Evolutionary conservation across 2,329 filamentous ascomycete genomes (phyloP).

Genomic region (Penicillium freii): DNA sequence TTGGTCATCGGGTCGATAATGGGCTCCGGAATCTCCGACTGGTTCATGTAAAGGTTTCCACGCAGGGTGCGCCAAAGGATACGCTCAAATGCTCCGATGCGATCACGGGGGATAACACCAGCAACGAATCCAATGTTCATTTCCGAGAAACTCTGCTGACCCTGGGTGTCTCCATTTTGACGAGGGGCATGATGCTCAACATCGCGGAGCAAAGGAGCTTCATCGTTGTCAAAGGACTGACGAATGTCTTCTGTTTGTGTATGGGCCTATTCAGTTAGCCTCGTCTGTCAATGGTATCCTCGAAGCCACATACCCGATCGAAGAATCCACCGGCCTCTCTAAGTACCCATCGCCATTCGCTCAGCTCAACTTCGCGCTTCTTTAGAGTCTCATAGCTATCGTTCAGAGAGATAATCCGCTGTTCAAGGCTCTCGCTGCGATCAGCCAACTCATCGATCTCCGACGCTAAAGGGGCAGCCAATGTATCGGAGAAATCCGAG

Average conservation of each 20-base stretch:
- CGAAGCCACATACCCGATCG: slow-evolving; percentile 58
- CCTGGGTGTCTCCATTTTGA: slow-evolving; percentile 62
- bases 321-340: slow-evolving; percentile 97
- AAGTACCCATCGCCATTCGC: slow-evolving; percentile 97
- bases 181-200: slow-evolving; percentile 73
- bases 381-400: slow-evolving; percentile 98
- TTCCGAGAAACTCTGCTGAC: slow-evolving; percentile 83
- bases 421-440: slow-evolving; percentile 86
- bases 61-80: slow-evolving; percentile 96
- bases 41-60: slow-evolving; percentile 99
- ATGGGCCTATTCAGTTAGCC: slow-evolving; percentile 59
- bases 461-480: slow-evolving; percentile 82
- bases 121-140: slow-evolving; percentile 99
- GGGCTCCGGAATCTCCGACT: slow-evolving; percentile 93
- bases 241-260: slow-evolving; percentile 96
- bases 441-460: slow-evolving; percentile 97
- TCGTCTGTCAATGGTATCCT: not conserved
- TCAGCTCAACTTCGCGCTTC: slow-evolving; percentile 94
- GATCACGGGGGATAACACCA: slow-evolving; percentile 88
- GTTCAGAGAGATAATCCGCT: slow-evolving; percentile 85
- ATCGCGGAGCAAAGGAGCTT: slow-evolving; percentile 89
- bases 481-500: slow-evolving; percentile 82
- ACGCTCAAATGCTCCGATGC: slow-evolving; percentile 91
- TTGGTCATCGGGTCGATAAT: slow-evolving; percentile 91
- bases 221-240: slow-evolving; percentile 79